These are phyloP conservation scores for Dendrobium nobile DNA, from an alignment of 106 monocot species.

Conservation along the genomic window DNA sequence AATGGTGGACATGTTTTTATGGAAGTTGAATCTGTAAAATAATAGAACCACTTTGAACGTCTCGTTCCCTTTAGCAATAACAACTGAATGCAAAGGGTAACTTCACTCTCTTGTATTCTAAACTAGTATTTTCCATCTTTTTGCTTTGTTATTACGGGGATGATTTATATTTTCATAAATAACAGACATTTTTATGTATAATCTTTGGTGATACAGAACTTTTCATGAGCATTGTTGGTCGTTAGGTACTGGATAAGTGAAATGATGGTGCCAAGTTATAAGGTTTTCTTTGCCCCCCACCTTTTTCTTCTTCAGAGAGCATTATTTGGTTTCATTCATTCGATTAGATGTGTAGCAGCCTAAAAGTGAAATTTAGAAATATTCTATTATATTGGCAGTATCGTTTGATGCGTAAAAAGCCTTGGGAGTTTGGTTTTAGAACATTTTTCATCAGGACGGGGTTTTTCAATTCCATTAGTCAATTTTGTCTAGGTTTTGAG, in stretches of 20 bases:
- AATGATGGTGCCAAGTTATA: not conserved
- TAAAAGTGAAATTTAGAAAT: not conserved
- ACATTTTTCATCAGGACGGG: not conserved
- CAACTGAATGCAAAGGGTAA: not conserved
- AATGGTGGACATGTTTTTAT: not conserved
- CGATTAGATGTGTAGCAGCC: not conserved
- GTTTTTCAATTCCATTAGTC: not conserved
- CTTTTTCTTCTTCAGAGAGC: not conserved
- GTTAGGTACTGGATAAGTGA: not conserved
- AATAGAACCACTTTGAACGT: not conserved
- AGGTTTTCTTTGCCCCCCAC: not conserved
- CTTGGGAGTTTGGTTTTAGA: not conserved
- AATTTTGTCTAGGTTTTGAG: too few relatives aligned
- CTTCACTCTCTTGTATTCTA: not conserved
- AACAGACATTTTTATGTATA: not conserved
- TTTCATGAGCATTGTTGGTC: not conserved
- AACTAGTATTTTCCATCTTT: not conserved
- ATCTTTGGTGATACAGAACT: not conserved
- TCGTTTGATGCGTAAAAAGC: not conserved
- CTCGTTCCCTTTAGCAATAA: not conserved
- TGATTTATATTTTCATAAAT: not conserved
- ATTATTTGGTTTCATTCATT: not conserved
- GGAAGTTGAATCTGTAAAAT: not conserved
- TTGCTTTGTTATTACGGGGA: not conserved
- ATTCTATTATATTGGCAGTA: not conserved